Evolutionary conservation across 345 rosid genomes (phyloP).

Genomic region (Syzygium jambos): DNA sequence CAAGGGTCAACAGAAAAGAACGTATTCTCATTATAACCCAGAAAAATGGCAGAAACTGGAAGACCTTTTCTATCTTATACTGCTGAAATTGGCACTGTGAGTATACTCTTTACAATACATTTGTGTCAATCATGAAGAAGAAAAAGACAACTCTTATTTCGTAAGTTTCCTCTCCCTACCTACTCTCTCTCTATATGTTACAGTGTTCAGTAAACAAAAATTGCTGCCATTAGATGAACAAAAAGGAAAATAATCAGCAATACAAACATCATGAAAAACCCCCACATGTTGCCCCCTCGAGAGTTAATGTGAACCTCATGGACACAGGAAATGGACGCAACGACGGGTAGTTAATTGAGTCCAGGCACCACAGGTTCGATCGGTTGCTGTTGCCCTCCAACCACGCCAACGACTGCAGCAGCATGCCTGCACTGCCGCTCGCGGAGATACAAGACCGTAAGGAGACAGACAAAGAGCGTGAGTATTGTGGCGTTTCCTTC

Average conservation of each 20-base stretch:
- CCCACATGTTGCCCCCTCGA: not conserved
- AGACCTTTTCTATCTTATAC: not conserved
- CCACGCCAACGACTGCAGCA: slow-evolving; percentile 12
- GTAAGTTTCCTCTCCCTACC: not conserved
- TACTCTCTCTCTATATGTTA: not conserved
- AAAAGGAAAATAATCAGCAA: not conserved
- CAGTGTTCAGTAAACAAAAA: not conserved
- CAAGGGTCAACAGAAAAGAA: not conserved
- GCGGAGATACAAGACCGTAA: slow-evolving; percentile 81
- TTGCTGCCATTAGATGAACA: not conserved
- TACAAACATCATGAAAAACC: not conserved
- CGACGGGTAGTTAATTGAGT: not conserved
- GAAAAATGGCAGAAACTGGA: not conserved
- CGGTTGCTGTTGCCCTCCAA: not conserved
- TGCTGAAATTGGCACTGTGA: not conserved
- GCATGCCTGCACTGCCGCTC: slow-evolving; percentile 73
- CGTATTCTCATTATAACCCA: not conserved
- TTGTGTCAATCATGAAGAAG: not conserved
- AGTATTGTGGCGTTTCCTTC: slow-evolving; percentile 98
- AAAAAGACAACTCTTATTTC: not conserved
- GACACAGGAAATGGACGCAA: not conserved
- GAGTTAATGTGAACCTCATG: not conserved
- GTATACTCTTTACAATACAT: not conserved
- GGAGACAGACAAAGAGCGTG: slow-evolving; percentile 75
- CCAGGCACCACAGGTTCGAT: not conserved